These are phyloP conservation scores for Phaeotremella fagi DNA, from an alignment of 768 basidiomycete species.

Conservation along the genomic window DNA sequence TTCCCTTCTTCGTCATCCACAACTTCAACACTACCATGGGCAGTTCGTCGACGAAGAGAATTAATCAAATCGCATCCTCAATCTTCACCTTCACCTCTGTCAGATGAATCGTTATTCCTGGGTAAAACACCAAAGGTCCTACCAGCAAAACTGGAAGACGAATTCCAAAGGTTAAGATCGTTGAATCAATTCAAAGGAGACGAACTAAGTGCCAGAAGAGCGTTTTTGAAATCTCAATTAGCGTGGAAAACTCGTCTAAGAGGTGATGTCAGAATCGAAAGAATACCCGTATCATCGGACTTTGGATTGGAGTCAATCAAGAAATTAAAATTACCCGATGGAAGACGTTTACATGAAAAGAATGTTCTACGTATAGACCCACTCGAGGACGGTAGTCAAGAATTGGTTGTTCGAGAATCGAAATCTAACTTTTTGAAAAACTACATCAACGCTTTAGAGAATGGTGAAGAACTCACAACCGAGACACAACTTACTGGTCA, in stretches of 20 bases:
- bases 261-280: too few relatives aligned
- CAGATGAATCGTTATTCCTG: constrained; percentile 10
- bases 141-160: constrained; percentile 21
- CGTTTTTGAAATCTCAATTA: constrained; percentile 30
- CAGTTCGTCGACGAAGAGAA: constrained; percentile 32
- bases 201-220: constrained; percentile 18
- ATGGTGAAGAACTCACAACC: neutral
- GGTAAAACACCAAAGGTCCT: constrained; percentile 20
- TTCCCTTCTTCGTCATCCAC: constrained; percentile 11
- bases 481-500: constrained; percentile 59
- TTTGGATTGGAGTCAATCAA: too few relatives aligned
- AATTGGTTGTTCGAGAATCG: neutral
- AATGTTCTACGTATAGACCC: too few relatives aligned
- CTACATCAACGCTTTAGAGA: neutral
- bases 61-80: constrained; percentile 1
- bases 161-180: constrained; percentile 28
- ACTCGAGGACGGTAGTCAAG: constrained; percentile 7
- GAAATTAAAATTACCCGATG: too few relatives aligned
- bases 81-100: constrained; percentile 17
- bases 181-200: constrained; percentile 25
- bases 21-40: constrained; percentile 26
- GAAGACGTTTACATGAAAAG: too few relatives aligned
- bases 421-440: neutral
- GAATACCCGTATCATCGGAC: too few relatives aligned
- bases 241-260: constrained; percentile 20